These are phyloP conservation scores for Hydnomerulius pinastri DNA, from an alignment of 768 basidiomycete species.

Conservation along the genomic window DNA sequence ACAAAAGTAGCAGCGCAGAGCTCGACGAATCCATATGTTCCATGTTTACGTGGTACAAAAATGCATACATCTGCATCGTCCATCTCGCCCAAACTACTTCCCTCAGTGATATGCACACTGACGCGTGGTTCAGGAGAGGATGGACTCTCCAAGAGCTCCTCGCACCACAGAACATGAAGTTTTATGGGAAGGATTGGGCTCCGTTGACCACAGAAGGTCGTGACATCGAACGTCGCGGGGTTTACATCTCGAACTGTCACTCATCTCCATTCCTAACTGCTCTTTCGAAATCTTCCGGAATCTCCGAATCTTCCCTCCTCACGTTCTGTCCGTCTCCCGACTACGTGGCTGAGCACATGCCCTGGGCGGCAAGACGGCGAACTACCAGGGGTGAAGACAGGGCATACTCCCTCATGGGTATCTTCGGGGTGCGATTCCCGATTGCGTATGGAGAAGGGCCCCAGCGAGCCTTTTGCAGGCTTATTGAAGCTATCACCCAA, in stretches of 20 bases:
- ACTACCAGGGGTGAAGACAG: conserved; percentile 12
- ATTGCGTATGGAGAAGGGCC: conserved; percentile 17
- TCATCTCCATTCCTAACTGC: too few relatives aligned
- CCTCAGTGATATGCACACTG: background rate
- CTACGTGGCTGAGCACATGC: background rate
- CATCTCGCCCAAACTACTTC: background rate
- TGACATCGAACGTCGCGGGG: too few relatives aligned
- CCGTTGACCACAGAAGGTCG: background rate
- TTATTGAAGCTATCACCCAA: too few relatives aligned
- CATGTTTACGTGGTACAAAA: conserved; percentile 4
- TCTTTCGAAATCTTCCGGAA: background rate
- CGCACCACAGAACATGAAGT: too few relatives aligned
- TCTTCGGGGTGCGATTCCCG: conserved; percentile 6
- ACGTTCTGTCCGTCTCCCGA: background rate
- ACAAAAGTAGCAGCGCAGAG: conserved; percentile 2
- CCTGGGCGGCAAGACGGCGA: conserved; percentile 10
- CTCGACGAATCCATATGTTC: conserved; percentile 1
- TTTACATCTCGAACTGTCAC: too few relatives aligned
- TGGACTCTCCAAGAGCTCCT: too few relatives aligned
- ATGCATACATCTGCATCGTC: conserved; percentile 4
- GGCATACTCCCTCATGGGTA: conserved; percentile 11
- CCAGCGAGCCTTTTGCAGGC: too few relatives aligned
- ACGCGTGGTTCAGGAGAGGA: too few relatives aligned
- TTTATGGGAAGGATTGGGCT: too few relatives aligned
- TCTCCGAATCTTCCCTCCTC: background rate